These are phyloP conservation scores for Yamadazyma spencermartinsiae DNA, from an alignment of 1,139 yeast species.

Conservation along the genomic window DNA sequence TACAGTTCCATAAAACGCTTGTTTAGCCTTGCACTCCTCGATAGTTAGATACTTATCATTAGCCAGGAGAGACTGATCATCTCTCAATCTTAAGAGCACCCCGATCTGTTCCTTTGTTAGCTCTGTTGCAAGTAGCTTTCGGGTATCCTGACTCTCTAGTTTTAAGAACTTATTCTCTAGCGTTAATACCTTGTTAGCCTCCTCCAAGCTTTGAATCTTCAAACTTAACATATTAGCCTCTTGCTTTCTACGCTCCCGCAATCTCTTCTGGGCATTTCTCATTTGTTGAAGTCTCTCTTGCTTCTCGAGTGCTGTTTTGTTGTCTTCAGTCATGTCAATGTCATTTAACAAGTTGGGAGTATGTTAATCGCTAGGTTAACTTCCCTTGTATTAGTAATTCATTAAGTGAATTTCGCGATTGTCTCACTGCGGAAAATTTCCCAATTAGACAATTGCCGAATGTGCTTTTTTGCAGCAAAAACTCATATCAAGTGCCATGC, in stretches of 20 bases:
- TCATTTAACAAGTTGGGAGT: no score
- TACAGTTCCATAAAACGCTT: not conserved
- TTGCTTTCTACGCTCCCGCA: conserved; percentile 6
- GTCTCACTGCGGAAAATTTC: no score
- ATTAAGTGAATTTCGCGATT: no score
- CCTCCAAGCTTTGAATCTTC: conserved; percentile 3
- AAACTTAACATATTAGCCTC: conserved; percentile 2
- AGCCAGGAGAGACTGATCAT: conserved; percentile 3
- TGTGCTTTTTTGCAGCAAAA: no score
- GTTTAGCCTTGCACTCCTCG: conserved; percentile 1
- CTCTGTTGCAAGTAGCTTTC: conserved; percentile 3
- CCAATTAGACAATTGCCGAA: no score
- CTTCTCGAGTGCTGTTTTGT: no score
- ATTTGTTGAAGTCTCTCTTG: conserved; percentile 5
- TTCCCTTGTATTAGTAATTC: no score
- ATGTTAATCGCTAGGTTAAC: no score
- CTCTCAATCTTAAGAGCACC: not conserved
- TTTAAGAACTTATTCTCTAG: not conserved
- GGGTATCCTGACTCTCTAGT: not conserved
- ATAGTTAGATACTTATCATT: conserved; percentile 5
- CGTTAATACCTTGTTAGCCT: conserved; percentile 1
- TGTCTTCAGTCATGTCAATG: no score
- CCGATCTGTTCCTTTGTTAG: conserved; percentile 3
- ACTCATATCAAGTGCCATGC: no score
- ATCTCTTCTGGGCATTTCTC: conserved; percentile 11